Evolutionary conservation across 2,329 filamentous ascomycete species (phyloP), one percentile per base, ranked within the genome.

Genomic region (Diplodia corticola): DNA sequence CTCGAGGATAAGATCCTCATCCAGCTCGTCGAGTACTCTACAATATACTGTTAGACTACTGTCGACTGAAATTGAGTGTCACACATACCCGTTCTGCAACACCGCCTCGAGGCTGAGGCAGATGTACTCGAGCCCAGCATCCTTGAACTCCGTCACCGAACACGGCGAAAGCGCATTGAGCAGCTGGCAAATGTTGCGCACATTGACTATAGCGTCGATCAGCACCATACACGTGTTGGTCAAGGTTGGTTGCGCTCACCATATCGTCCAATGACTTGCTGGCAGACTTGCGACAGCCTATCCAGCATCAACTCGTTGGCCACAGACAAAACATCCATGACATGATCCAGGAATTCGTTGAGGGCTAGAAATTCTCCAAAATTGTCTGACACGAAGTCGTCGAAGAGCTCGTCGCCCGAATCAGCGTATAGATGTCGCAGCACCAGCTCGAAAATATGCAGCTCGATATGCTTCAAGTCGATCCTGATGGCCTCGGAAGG

Each of bases 221-320:
- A 44, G 37, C 13, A 44, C 17, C 6, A 12, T 61, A 73, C 70
- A 50, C 10, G 76, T 77, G 74, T 78, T 37, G 40, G 22, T 22
- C 28, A 54, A n/a, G 12, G 55, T 73, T 37, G 71, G 40, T 10
- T 2, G 24, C 17, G 10, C 82, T 73, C 76, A 88, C 86, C 87
- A 78, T 95, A 96, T 59, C 86, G 87, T 40, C 93, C 93, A 67
- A 98, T 86, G 24, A 93, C 80, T 67, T 86, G 88, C 75, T 99
- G 95, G 76, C 95, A 98, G 30, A 96, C 88, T 75, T 97, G 91
- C 5, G 92, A 92, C 5, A 99, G 81, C 6, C 93, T 86, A 75
- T 97, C 93, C 54, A 99, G 85, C 93, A 99, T 97, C 66, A 99
- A 81, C 77, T 99, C 94, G 74, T 99, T 95, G 13, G 93, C 92